phyloP scores from a whole-genome alignment of 2,329 filamentous ascomycete species.

The Juglanconis juglandina region DNA sequence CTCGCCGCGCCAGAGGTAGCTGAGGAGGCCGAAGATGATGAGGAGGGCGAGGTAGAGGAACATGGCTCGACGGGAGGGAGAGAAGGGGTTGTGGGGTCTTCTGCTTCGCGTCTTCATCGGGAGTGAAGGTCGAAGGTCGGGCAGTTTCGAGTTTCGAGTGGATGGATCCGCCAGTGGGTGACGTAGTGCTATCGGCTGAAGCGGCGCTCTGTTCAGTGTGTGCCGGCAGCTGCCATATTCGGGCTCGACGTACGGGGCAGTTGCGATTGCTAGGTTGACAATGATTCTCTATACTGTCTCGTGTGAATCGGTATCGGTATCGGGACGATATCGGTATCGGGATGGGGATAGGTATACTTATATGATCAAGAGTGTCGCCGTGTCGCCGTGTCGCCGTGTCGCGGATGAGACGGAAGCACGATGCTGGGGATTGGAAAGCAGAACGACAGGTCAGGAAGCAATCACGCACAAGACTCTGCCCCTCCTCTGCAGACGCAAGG shows the following conservation, averaged over 20 bases:
- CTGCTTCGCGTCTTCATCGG: constrained; percentile 13
- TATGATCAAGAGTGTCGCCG: not conserved
- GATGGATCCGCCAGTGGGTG: not conserved
- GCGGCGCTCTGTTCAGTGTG: constrained; percentile 3
- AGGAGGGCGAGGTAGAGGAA: constrained; percentile 36
- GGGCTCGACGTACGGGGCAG: not conserved
- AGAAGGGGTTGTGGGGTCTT: constrained; percentile 9
- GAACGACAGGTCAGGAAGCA: not conserved
- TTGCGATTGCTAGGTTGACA: not conserved
- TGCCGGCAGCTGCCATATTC: constrained; percentile 3
- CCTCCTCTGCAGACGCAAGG: no score
- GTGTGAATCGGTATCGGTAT: not conserved
- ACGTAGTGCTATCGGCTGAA: not conserved
- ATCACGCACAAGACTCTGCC: not conserved
- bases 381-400: not conserved
- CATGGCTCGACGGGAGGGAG: constrained; percentile 23
- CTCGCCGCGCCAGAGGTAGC: constrained; percentile 45
- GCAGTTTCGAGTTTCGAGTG: no score
- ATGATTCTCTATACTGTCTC: not conserved
- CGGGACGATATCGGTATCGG: no score
- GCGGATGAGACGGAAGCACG: not conserved
- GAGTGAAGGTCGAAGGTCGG: not conserved
- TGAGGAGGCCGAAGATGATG: constrained; percentile 36
- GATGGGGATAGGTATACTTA: no score
- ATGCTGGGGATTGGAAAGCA: not conserved